Base-by-base conservation (phyloP, 192 early-diverging fungal genomes). In the Dissophora ornata region DNA sequence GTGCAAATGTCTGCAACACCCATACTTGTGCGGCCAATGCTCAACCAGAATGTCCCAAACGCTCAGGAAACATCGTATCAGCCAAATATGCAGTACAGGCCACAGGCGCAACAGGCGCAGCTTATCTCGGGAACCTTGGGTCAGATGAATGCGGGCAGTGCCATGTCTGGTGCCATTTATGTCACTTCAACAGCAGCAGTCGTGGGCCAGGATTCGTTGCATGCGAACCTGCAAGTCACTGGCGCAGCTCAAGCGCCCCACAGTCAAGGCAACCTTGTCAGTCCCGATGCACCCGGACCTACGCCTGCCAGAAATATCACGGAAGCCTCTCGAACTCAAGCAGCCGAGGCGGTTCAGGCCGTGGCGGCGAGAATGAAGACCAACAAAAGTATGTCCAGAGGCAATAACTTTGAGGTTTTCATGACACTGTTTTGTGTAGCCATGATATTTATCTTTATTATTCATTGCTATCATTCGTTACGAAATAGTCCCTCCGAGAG, bases 291-390 rank as follows among this genome's bases (percentile, higher is more conserved):
- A 7, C n/a, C n/a, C n/a, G 78, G 55, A 6, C n/a, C 48, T 22
- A 29, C 36, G 6, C 44, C 56, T 28, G 24, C n/a, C 6, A 62
- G 69, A 13, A 56, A 56, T 12, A 40, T 45, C 12, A 69, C 71
- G 3, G 52, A 47, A 10, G 53, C 79, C 18, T 69, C 81, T 7
- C 62, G 73, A 5, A 56, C 57, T 22, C 49, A 41, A 32, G 83
- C 80, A 4, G 71, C 78, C 18, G 63, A 42, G 24, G 64, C 70
- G 19, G 79, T 84, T 6, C 81, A 73, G 26, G 46, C 60, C 22
- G 71, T 84, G 75, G 68, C 73, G 13, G 81, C 79, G 41, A 63
- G 50, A 9, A 80, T 80, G 50, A 62, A 70, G 19, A 36, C 65
- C 3, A 80, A 40, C 30, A 55, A 79, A 78, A 75, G 82, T 83